Base-by-base conservation (phyloP, 208 protist species). In the Crithidia sp. region DNA sequence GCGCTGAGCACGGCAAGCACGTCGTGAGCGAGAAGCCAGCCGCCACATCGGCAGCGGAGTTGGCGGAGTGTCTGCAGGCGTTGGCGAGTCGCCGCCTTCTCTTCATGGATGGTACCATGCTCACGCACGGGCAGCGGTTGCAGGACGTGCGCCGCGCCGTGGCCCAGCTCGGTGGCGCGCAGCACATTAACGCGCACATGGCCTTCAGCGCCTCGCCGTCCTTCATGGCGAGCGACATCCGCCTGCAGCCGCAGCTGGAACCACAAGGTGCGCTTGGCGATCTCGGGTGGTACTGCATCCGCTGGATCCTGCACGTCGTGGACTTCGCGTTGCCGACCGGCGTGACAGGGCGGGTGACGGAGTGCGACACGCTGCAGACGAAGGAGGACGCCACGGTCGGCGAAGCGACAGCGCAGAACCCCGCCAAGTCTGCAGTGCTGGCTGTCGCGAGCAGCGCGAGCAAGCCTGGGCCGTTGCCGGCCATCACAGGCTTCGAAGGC, bases 281-380 rank as follows among this genome's bases (percentile, higher is more conserved):
- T 65, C 67, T 90, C 68, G 89, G 89, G 8, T 94, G 89, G 89
- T 92, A 94, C 79, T 87, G 82, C 67, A 83, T 94, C 17, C 86
- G 89, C 41, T 82, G 79, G 76, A 84, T 90, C 39, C 67, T 92
- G 67, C 89, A 92, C 63, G 39, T 91, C 13, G 59, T 92, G 60
- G 67, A 91, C 64, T 92, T 92, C 64, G 63, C 74, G 9, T 64
- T 91, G 7, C 87, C 87, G 13, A 77, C 65, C 4, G 63, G 68
- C n/a, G 87, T 92, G 12, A 67, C 81, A 6, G 84, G 82, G 4
- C 78, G 85, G 17, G 74, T 94, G 36, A 75, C 77, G 16, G 77
- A 84, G 71, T 76, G 81, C 71, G 84, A 81, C 54, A 75, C 62
- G 17, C 58, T 67, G 52, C 60, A 40, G 52, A 43, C 54, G 44